phyloP scores from a whole-genome alignment of 83 land plant genomes.

The Isoetes engelmannii region DNA sequence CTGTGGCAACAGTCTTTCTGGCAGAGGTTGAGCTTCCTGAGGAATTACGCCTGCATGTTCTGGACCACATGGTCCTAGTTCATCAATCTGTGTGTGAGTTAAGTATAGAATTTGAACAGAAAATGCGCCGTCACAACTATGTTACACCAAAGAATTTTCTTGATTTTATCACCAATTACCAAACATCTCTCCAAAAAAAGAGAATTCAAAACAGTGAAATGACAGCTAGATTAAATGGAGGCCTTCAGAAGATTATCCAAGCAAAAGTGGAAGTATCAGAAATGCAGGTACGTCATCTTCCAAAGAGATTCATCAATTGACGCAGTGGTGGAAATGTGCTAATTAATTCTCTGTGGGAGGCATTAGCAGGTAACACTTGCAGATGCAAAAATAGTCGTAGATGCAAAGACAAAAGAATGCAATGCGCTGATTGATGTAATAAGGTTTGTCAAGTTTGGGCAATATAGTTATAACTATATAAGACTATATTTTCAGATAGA shows the following conservation, averaged over 20 bases:
- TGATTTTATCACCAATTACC: constrained; percentile 29
- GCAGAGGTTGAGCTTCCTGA: constrained; percentile 28
- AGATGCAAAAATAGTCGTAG: constrained; percentile 36
- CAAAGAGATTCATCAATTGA: too few species aligned
- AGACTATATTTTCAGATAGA: too few species aligned
- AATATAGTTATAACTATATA: too few species aligned
- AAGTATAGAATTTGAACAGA: constrained; percentile 23
- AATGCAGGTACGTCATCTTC: constrained; percentile 31
- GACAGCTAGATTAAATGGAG: constrained; percentile 30
- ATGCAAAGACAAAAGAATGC: constrained; percentile 36
- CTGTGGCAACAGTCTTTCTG: constrained; percentile 34
- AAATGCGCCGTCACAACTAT: constrained; percentile 31
- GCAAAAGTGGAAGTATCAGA: constrained; percentile 33
- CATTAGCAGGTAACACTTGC: constrained; percentile 37
- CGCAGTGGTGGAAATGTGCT: too few species aligned
- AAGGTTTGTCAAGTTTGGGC: too few species aligned
- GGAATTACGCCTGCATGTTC: constrained; percentile 17
- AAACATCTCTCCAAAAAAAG: constrained; percentile 15
- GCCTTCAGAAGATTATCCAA: constrained; percentile 35
- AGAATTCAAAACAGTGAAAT: constrained; percentile 21
- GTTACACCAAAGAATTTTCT: constrained; percentile 41
- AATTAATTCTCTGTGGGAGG: neutral
- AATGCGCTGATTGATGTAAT: constrained; percentile 34
- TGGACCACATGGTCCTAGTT: constrained; percentile 35
- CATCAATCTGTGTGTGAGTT: constrained; percentile 27